Base-by-base conservation (phyloP, 768 basidiomycete genomes). In the Royoungia palumana region DNA sequence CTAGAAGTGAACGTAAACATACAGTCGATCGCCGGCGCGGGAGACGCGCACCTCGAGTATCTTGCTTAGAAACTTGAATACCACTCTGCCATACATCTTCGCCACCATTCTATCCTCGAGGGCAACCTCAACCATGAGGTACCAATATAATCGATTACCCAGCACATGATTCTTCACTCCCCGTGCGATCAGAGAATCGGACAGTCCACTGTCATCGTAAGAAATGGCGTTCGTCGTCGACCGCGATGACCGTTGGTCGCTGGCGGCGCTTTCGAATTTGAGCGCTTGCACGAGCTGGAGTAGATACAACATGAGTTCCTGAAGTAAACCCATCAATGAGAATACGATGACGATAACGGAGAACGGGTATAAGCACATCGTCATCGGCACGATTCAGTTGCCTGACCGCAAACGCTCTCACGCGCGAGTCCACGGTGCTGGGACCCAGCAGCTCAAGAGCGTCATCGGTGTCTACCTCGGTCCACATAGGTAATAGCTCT, bases 241-340 rank as follows among this genome's bases (percentile, higher is more conserved):
- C 37, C 88, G 76, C n/a, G 82, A 81, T 0, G 87, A 83, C 36
- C 87, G 74, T 57, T 87, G 88, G 47, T 88, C 89, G 40, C 76
- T 87, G 1, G 85, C 85, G 2, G 80, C 75, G 50, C 83, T 89
- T 67, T 98, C 96, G 53, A 99, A 99, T 64, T 95, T 96, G 57
- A 99, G 84, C 0, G 96, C 93, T 70, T 99, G 96, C 1, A 98
- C 95, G 17, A 99, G 81, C 70, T 99, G 96, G 2, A 99, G 73
- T 2, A 99, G 77, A 65, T 99, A 99, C 2, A 97, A 65, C 48
- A 91, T 72, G 7, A 99, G 78, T 59, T 99, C 95, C 95, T 98
- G 64, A 5, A 51, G 6, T 22, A 35, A 28, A 8, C 24, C 22
- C 12, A 5, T 51, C 16, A 55, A 47, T 5, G n/a, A 32, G 37